Evolutionary conservation across 139 green algal genomes (phyloP).

Genomic region (Coccomyxa sp.): DNA sequence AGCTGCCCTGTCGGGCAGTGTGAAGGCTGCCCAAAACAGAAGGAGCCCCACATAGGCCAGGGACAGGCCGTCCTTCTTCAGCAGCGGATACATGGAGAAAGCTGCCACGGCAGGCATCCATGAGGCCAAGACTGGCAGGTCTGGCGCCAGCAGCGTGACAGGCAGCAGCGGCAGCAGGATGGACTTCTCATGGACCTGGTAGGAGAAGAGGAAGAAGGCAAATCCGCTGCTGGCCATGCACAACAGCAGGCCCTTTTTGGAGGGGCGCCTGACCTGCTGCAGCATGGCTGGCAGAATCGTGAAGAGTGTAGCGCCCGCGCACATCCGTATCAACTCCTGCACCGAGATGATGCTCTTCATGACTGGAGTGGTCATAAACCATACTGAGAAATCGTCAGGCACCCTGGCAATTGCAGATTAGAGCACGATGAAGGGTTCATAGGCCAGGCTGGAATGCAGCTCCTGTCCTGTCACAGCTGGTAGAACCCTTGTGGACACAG

Average conservation of each 20-base stretch:
- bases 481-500: background rate
- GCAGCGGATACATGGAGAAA: conserved; percentile 90
- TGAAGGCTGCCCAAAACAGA: conserved; percentile 25
- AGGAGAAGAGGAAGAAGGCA: conserved; percentile 96
- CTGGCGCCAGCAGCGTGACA: conserved; percentile 53
- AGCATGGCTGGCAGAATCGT: conserved; percentile 55
- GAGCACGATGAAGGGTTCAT: background rate
- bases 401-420: no score
- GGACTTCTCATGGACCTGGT: conserved; percentile 98
- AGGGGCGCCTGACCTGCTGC: conserved; percentile 60
- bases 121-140: conserved; percentile 44
- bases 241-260: conserved; percentile 62
- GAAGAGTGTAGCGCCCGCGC: conserved; percentile 55
- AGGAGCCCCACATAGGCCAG: conserved; percentile 56
- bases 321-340: conserved; percentile 43
- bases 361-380: no score
- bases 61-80: conserved; percentile 73
- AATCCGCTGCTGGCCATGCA: conserved; percentile 77
- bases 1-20: background rate
- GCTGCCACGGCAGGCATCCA: conserved; percentile 52
- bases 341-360: background rate
- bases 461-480: no score
- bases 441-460: background rate
- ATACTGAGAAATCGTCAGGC: no score
- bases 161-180: conserved; percentile 91